Conservation (phyloP, 169 alveolate genomes). For the Prorocentrum cordatum region DNA sequence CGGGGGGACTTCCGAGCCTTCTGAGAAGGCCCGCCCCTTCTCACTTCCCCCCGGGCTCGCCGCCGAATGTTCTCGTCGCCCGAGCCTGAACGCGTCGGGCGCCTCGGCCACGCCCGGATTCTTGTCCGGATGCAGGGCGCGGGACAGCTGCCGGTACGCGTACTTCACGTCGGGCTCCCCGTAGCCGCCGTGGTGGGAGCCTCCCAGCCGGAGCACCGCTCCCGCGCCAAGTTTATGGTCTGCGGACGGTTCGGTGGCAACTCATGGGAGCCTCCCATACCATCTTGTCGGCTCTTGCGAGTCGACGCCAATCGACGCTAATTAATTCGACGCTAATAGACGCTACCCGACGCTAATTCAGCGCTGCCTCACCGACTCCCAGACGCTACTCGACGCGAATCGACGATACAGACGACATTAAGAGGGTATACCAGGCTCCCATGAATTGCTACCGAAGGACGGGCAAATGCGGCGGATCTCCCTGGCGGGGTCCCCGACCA, state of each 20-base stretch:
- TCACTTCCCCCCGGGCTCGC: no score
- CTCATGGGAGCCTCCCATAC: no score
- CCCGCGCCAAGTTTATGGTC: no score
- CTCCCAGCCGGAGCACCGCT: conserved; percentile 50
- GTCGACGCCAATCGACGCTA: no score
- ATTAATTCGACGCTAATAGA: not conserved
- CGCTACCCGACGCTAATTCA: not conserved
- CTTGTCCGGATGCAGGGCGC: conserved; percentile 61
- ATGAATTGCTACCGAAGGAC: conserved; percentile 14
- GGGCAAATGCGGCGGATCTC: conserved; percentile 59
- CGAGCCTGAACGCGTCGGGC: no score
- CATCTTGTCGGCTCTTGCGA: no score
- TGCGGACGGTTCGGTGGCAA: no score
- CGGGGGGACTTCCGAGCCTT: no score
- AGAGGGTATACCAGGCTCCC: not conserved
- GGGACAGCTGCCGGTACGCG: conserved; percentile 43
- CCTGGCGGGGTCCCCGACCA: conserved; percentile 30
- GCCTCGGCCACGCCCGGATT: conserved; percentile 20
- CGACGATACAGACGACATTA: not conserved
- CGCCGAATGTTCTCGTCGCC: no score
- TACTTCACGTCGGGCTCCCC: conserved; percentile 35
- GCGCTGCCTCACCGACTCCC: not conserved
- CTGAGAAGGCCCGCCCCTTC: no score
- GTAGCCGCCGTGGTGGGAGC: conserved; percentile 48
- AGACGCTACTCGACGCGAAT: not conserved